These are phyloP conservation scores for Collybia mongolica DNA, from an alignment of 768 basidiomycete genomes.

Conservation along the genomic window DNA sequence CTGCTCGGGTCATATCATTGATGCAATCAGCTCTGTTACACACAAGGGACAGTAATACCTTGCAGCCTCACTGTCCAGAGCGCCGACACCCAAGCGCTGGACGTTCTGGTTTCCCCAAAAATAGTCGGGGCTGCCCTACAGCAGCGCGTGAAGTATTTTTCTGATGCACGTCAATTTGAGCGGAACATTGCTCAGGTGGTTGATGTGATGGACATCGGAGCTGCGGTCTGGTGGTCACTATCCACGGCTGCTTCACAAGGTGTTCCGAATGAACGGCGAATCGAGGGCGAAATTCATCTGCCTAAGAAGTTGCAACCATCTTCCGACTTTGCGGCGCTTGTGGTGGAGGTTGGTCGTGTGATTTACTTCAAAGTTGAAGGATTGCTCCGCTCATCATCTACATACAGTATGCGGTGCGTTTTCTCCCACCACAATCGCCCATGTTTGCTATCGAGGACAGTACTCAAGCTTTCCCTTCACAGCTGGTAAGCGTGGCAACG, in stretches of 20 bases:
- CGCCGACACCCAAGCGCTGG: conserved; percentile 26
- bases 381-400: too few species aligned
- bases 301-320: conserved; percentile 9
- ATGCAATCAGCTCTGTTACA: conserved; percentile 27
- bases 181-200: conserved; percentile 7
- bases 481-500: too few species aligned
- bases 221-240: conserved; percentile 26
- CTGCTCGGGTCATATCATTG: background rate
- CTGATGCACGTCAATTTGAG: too few species aligned
- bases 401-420: too few species aligned
- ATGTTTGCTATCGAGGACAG: too few species aligned
- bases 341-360: conserved; percentile 10
- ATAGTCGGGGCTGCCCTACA: conserved; percentile 24
- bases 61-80: conserved; percentile 28
- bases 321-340: conserved; percentile 13
- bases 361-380: too few species aligned
- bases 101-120: conserved; percentile 23
- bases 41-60: conserved; percentile 39
- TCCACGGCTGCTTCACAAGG: background rate
- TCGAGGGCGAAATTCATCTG: conserved; percentile 18
- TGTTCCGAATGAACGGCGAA: background rate
- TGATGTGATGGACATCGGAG: conserved; percentile 9
- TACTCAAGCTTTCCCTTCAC: too few species aligned
- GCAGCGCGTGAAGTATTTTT: conserved; percentile 23
- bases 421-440: too few species aligned